Base-by-base conservation (phyloP, 1,284 basidiomycete genomes). In the Entoloma clypeatum region DNA sequence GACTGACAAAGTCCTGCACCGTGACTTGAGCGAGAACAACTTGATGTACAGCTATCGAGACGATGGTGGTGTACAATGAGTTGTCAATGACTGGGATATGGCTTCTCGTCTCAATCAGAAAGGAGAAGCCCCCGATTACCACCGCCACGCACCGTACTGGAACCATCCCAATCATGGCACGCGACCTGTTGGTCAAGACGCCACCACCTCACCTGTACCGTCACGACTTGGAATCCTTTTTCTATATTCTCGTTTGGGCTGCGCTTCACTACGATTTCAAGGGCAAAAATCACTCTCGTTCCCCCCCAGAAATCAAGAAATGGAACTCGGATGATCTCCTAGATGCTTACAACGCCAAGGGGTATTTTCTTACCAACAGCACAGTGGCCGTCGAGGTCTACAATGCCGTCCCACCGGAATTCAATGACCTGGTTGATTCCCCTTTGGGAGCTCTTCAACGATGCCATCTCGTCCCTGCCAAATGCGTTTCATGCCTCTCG, bases 51-150 rank as follows among this genome's bases (percentile, higher is more conserved):
- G 37, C 6, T 11, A 13, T 2, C 8, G 10, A 23, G 25, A 31
- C 8, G 23, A 37, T 14, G 29, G 34, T 14, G 22, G 16, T 7
- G 17, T 33, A 7, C 37, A 41, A 21, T 35, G 44, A 1, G 38
- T 45, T 23, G 25, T 45, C 5, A 34, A 38, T n/a, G 43, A 45
- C 16, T 45, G 43, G 43, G 43, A 44, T 21, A 44, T 44, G 43
- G 38, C 43, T 2, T 45, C 29, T 7, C 33, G 21, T 5, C 26
- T 41, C 7, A 26, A 33, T 5, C 26, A 28, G 11, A 33, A 32
- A 7, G 13, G 41, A 9, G 36, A 41, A n/a, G 28, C 35, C 22
- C 7, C 26, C n/a, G 9, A 22, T 33, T 3, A 39, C 44, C 2
- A 41, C 31, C 3, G 43, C 43, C 3, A 36, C 26, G 4, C 38